Evolutionary conservation across 495 filamentous ascomycete genomes (phyloP).

Genomic region (Trichoderma virens): DNA sequence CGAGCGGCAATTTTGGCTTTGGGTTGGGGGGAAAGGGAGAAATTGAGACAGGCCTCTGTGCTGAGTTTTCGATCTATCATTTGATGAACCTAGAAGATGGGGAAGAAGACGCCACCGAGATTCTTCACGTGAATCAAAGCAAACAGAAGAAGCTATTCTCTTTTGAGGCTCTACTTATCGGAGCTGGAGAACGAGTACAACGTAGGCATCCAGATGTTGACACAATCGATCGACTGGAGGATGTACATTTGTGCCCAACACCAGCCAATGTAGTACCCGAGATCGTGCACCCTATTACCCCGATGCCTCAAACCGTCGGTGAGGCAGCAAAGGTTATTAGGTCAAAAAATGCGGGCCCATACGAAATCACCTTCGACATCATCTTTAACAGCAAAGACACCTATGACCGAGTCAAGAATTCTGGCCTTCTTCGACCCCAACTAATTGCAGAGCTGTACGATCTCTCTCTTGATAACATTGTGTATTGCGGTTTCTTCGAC

Average conservation of each 20-base stretch:
- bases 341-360: slow-evolving; percentile 45
- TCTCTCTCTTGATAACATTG: slow-evolving; percentile 26
- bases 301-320: not conserved
- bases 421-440: slow-evolving; percentile 24
- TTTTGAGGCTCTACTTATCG: not conserved
- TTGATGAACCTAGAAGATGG: slow-evolving; percentile 31
- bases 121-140: slow-evolving; percentile 12
- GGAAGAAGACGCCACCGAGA: slow-evolving; percentile 11
- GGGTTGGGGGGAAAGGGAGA: slow-evolving; percentile 18
- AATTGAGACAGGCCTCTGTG: slow-evolving; percentile 28
- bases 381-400: slow-evolving; percentile 32
- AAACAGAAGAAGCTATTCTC: not conserved
- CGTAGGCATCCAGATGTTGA: not conserved
- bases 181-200: not conserved
- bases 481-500: slow-evolving; percentile 36
- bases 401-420: slow-evolving; percentile 28
- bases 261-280: not conserved
- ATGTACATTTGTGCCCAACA: slow-evolving; percentile 13
- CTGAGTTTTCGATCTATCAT: slow-evolving; percentile 42
- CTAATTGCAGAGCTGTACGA: slow-evolving; percentile 27
- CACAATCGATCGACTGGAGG: not conserved
- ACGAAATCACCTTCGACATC: slow-evolving; percentile 43
- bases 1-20: slow-evolving; percentile 38
- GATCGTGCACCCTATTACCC: not conserved
- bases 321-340: slow-evolving; percentile 32